Base-by-base conservation (phyloP, 2,329 filamentous ascomycete genomes). In the Neophaeococcomyces aloes region DNA sequence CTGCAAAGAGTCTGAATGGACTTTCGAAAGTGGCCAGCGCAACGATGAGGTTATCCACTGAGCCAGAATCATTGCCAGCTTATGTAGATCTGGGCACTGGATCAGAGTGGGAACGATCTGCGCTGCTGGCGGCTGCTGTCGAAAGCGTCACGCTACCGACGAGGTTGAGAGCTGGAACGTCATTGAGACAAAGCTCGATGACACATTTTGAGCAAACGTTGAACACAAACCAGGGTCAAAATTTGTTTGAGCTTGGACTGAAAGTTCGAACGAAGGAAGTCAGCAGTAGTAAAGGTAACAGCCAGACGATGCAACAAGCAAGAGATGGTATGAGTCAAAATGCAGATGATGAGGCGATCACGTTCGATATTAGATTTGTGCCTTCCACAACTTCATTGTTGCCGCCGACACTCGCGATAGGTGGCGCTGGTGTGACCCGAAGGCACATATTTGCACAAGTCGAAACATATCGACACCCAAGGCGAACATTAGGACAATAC, bases 101-200 rank as follows among this genome's bases (percentile, higher is more conserved):
- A 6, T 91, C 84, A 0, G 66, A 72, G 44, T 98, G 91, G 91
- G 79, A 93, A 55, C 76, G 76, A 3, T 81, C 86, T 10, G 88
- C 83, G 2, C 65, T 95, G 11, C 72, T 94, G 48, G 76, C 79
- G 11, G 72, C 83, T 1, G 84, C 83, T 1, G 60, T 94, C 10
- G 91, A 96, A 61, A 86, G 78, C 18, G 76, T 82, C 27, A 85
- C 82, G 1, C 65, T 96, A 11, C 83, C 85, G 5, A 81, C 85
- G 1, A 75, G 89, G 2, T 64, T 94, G 23, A 72, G 71, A 23
- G 61, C 70, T 8, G 61, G 61, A 3, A 60, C 61, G 18, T 27
- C 23, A 27, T 49, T 51, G 54, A 49, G 68, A 60, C 53, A 65
- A 65, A 48, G 70, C 18, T 77, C 72, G 1, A 64, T 91, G 35